Conservation (phyloP, 2,329 filamentous ascomycete genomes). For the Pseudocercospora pini-densiflorae region DNA sequence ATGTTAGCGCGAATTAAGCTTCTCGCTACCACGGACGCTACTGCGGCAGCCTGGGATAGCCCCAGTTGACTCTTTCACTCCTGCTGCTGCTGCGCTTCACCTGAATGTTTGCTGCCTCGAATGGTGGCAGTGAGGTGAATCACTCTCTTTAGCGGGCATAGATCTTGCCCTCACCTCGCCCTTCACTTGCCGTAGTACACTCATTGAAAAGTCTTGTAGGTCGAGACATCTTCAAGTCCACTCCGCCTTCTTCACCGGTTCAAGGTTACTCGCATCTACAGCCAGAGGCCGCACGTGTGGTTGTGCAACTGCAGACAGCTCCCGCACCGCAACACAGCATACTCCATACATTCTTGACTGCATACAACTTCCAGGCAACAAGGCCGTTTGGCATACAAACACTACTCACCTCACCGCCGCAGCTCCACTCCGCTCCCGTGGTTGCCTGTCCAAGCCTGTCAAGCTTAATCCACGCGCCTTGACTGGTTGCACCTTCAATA, state of each 20-base stretch:
- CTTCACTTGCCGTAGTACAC: background rate
- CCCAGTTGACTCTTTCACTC: background rate
- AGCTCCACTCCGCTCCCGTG: background rate
- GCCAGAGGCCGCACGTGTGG: background rate
- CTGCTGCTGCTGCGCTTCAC: background rate
- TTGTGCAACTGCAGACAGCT: background rate
- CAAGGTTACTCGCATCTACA: background rate
- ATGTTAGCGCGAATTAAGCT: background rate
- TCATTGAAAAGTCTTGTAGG: background rate
- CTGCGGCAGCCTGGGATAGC: background rate
- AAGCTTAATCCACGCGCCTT: background rate
- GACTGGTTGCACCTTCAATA: background rate
- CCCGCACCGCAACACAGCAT: background rate
- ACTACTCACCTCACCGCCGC: conserved; percentile 7
- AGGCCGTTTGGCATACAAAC: background rate
- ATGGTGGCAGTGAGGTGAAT: background rate
- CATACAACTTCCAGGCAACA: conserved; percentile 13
- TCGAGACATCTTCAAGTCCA: background rate
- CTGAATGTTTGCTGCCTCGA: background rate
- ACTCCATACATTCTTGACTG: background rate
- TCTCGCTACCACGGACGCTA: background rate
- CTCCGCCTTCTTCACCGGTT: background rate
- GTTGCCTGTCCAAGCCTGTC: background rate
- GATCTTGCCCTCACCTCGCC: no score
- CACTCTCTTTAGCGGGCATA: no score